Evolutionary conservation across 148 eudicot species (phyloP).

Genomic region (Fagopyrum esculentum): DNA sequence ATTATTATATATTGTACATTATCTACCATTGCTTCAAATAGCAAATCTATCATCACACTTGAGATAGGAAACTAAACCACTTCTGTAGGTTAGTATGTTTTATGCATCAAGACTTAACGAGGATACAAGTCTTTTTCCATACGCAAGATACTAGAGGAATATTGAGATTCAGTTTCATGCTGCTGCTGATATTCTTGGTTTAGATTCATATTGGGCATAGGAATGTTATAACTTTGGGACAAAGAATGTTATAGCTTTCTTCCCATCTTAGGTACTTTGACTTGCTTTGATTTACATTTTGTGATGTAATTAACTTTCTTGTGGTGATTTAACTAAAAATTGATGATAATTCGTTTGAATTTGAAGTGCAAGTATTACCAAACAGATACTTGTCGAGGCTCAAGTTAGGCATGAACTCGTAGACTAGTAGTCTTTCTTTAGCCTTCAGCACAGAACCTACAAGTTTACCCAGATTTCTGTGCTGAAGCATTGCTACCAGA

Average conservation of each 20-base stretch:
- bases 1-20: too few species aligned
- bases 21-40: too few species aligned
- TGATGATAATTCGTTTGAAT: too few species aligned
- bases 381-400: too few species aligned
- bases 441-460: conserved; percentile 43
- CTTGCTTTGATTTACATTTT: too few species aligned
- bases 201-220: neutral
- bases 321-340: too few species aligned
- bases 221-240: neutral
- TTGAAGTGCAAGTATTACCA: too few species aligned
- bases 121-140: neutral
- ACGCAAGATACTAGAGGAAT: neutral
- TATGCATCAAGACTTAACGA: neutral
- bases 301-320: too few species aligned
- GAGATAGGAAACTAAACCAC: too few species aligned
- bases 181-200: neutral
- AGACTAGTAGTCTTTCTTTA: conserved; percentile 37
- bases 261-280: too few species aligned
- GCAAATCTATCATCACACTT: too few species aligned
- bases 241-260: neutral
- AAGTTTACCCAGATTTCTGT: conserved; percentile 48
- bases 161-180: neutral
- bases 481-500: conserved; percentile 46
- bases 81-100: neutral
- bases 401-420: conserved; percentile 50